Base-by-base conservation (phyloP, 192 early-diverging fungal species). In the Diversispora epigaea region DNA sequence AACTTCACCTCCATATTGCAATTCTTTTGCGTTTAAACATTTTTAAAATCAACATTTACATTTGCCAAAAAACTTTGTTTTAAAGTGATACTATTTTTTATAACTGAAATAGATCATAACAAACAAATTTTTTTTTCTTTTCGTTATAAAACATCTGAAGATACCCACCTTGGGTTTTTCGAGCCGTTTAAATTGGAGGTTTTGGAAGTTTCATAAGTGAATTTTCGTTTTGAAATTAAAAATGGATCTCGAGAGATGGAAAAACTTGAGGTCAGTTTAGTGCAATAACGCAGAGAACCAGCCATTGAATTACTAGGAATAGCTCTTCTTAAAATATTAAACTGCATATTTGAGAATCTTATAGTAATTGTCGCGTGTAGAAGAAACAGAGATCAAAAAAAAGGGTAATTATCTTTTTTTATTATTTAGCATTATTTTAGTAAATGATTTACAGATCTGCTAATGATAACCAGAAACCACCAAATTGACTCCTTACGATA, bases 21-120 rank as follows among this genome's bases (percentile, higher is more conserved):
- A 22, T 55, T 55, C 54, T 56, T 56, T 56, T 56, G 54, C 54
- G 21, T 25, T n/a, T 32, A 60, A 60, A 60, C 22, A 60, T 60
- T 57, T 52, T 9, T 22, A 4, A 32, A 8, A 60, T 32, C 57
- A 60, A 60, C 57, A 60, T 60, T 60, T 60, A 19, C 8, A 22
- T 12, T 25, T 32, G 25, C 22, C 57, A 60, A 19, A 60, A 60
- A 60, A 32, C 25, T 15, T 52, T 15, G 17, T 52, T 52, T 52
- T 52, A 15, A 25, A 12, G 9, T 60, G 9, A 60, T 32, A 32
- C 25, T 32, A 32, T 60, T 60, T 19, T 60, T 60, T 19, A 25
- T 60, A 60, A 60, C 57, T 60, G 57, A 12, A 32, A 60, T 32
- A 60, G 17, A 25, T 19, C 21, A 25, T 60, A 32, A 25, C 22